Base-by-base conservation (phyloP, 2,329 filamentous ascomycete genomes). In the Aspergillus ochraceus region DNA sequence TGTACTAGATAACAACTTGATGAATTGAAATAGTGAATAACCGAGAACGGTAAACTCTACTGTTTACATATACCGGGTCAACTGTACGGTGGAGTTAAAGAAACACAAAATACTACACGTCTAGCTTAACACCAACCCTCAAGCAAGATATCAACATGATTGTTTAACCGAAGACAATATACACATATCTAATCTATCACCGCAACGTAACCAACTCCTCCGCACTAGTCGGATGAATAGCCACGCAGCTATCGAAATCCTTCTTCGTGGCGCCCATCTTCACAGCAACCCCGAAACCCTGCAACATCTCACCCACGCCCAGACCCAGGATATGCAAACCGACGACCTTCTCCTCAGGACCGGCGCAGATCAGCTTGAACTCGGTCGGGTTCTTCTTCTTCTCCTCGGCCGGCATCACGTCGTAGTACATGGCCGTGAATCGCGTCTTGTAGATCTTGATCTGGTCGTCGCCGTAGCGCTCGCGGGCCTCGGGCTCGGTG, bases 221-320 rank as follows among this genome's bases (percentile, higher is more conserved):
- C 1, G 89, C 86, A 67, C 87, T 90, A 12, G 89, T 92, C 20
- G 89, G 89, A 76, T 92, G 89, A 67, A 92, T 92, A 60, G 89
- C 88, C 55, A 91, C 87, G 68, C 87, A 89, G 71, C 81, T 88
- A 71, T 92, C 89, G 74, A 92, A 90, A 74, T 91, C 88, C 66
- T 83, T 84, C 85, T 92, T 92, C 57, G 86, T 91, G 36, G 89
- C 89, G 49, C 89, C 89, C 89, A 92, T 91, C 83, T 90, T 91
- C 66, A 92, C 77, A 17, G 89, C 89, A 22, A 92, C 88, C 53
- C 88, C 89, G 72, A 92, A 90, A 64, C 90, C 85, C 77, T 92
- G 85, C 69, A 91, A 80, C 86, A 92, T 89, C 83, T 92, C 84
- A 66, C 80, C 72, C 59, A 80, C 74, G 12, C 75, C 72, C 39